Base-by-base conservation (phyloP, 306 rosid species). In the Betula pendula region DNA sequence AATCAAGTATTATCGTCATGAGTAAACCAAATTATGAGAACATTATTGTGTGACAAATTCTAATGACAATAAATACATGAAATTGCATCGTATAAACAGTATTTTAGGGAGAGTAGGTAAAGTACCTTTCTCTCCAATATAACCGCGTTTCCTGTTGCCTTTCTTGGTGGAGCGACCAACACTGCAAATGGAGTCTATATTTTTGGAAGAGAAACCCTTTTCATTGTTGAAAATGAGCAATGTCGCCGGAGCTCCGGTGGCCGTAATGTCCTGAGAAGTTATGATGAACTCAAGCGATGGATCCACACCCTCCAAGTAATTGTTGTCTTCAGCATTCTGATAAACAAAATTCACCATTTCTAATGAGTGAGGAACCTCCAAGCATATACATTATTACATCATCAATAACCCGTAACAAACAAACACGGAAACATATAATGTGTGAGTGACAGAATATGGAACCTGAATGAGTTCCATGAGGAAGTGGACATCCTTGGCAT, bases 381-480 rank as follows among this genome's bases (percentile, higher is more conserved):
- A 38, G 42, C 42, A 38, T 38, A 2, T 12, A 45, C 49, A 45
- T 44, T 44, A 44, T 44, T 44, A 44, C 49, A 12, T 11, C 14
- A 44, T 12, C 14, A 45, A 45, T 0, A 11, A 44, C 13, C 48
- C 2, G 48, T 2, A 44, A 44, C 9, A 44, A 44, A 9, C 48
- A 44, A 44, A 13, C 3, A 45, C 2, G 49, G 15, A 45, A 45
- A 0, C 14, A 38, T 5, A 45, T 12, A 45, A 45, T 13, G 49
- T 38, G 42, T 38, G 42, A 38, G 49, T 10, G 16, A 45, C 11
- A 3, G 49, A 11, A 12, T 1, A 25, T 10, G 27, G 4, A 53
- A 84, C 97, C 91, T 92, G 97, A 14, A 92, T 85, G 59, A 92
- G 92, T 15, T 92, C 97, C 97, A 92, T 88, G 19, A 90, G 88